Percentiles rank a stretch among this genome's conserved stretches.
These are phyloP conservation scores for Jatropha multifida DNA, from an alignment of 441 rosid species.

Conservation along the genomic window DNA sequence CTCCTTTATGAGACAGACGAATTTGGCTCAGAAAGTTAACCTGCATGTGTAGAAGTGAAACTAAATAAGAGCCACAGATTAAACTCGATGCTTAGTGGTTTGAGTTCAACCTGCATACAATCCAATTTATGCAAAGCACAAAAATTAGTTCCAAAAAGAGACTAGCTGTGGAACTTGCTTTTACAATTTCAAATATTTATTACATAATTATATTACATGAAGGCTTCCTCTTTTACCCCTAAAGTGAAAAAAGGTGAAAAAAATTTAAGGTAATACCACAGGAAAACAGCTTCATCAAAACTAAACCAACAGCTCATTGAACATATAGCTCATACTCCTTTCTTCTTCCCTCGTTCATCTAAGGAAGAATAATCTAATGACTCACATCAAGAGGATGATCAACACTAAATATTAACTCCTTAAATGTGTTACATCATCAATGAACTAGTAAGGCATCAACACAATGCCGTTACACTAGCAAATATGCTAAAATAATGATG, in stretches of 20 bases:
- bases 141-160: neutral
- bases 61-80: constrained; percentile 16
- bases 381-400: neutral
- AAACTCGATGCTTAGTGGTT: neutral
- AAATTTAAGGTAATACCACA: neutral
- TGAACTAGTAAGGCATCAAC: neutral
- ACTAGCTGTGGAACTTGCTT: neutral
- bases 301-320: neutral
- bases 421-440: neutral
- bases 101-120: neutral
- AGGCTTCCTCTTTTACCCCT: neutral
- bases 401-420: neutral
- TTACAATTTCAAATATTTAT: neutral
- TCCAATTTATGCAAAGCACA: neutral
- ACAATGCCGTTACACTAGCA: neutral
- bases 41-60: constrained; percentile 39
- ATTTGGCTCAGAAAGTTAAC: constrained; percentile 92
- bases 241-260: neutral
- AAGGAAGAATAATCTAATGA: neutral
- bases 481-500: neutral
- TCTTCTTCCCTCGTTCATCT: neutral
- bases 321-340: neutral
- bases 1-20: constrained; percentile 74
- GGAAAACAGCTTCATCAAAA: neutral
- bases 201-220: neutral